Base-by-base conservation (phyloP, 768 basidiomycete genomes). In the Artomyces pyxidatus region DNA sequence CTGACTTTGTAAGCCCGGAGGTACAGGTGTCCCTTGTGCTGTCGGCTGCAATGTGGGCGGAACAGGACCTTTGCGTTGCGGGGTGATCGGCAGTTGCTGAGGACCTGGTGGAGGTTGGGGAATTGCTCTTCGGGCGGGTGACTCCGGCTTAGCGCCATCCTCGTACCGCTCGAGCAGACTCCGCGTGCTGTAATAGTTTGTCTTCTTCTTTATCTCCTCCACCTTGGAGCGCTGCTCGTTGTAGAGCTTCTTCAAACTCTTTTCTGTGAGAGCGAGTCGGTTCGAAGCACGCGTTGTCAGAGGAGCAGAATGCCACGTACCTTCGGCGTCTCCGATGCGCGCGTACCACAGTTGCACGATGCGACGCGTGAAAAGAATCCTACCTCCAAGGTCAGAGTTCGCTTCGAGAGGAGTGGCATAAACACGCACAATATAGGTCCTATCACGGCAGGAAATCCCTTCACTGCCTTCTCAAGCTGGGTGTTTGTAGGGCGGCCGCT, bases 141-240 rank as follows among this genome's bases (percentile, higher is more conserved):
- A 70, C 10, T 58, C 40, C 22, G 58, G 63, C 1, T 62, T 51
- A 2, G 73, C 61, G 16, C 68, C 59, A 30, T 87, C 88, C 54
- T 95, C 95, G 59, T 96, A 97, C 49, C 82, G 80, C 62, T 95
- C 91, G 16, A 99, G 72, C 39, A 99, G 73, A 58, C 85, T 89
- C 45, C 88, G 83, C 25, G 93, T 99, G 10, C 80, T 80, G 62
- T 99, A 90, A 65, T 89, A 99, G 58, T 97, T 95, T 2, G 94
- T 97, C 64, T 88, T 92, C 71, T 92, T 91, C 75, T 99, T 99
- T 57, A 98, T 89, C 57, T 96, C 94, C 54, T 95, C 92, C 30
- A 99, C 78, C 61, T 88, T 92, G 21, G 75, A 73, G 17, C 88
- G 83, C 54, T 94, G 91, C 59, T 85, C 72, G 60, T 83, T 85